phyloP scores from a whole-genome alignment of 2,329 filamentous ascomycete species.

The Paecilomyces fulvus region DNA sequence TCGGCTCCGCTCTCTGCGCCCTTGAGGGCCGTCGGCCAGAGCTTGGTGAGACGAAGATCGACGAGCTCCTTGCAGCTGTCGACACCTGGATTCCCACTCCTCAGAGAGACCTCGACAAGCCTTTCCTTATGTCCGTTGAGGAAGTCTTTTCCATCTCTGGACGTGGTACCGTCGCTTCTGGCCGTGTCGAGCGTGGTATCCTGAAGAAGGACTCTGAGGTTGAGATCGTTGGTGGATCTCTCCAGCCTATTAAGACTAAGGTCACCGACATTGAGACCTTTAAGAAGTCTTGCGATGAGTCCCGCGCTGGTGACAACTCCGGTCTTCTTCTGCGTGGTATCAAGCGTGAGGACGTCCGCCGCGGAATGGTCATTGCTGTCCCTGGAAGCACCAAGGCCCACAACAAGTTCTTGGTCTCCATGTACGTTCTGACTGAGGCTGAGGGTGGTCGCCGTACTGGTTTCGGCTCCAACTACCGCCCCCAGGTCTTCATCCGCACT shows the following conservation, averaged over 20 bases:
- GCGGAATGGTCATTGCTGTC: slow-evolving; percentile 87
- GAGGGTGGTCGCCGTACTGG: slow-evolving; percentile 96
- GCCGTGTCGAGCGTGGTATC: slow-evolving; percentile 90
- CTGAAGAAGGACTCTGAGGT: slow-evolving; percentile 93
- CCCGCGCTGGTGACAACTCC: slow-evolving; percentile 94
- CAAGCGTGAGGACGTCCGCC: slow-evolving; percentile 86
- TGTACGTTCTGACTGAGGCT: slow-evolving; percentile 96
- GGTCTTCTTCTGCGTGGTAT: slow-evolving; percentile 92
- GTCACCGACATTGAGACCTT: slow-evolving; percentile 99
- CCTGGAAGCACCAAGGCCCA: slow-evolving; percentile 80
- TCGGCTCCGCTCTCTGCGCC: slow-evolving; percentile 93
- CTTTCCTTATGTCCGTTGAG: slow-evolving; percentile 98
- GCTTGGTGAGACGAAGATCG: slow-evolving; percentile 79
- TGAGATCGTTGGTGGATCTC: slow-evolving; percentile 84
- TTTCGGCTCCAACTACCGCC: slow-evolving; percentile 93
- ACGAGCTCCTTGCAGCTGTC: slow-evolving; percentile 81
- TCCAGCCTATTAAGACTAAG: slow-evolving; percentile 87
- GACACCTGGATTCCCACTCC: slow-evolving; percentile 97
- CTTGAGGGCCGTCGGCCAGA: slow-evolving; percentile 80
- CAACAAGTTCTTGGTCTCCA: slow-evolving; percentile 85
- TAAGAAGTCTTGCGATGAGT: slow-evolving; percentile 98
- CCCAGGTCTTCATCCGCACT: slow-evolving; percentile 92
- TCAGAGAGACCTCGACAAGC: slow-evolving; percentile 88
- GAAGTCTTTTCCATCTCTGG: slow-evolving; percentile 84
- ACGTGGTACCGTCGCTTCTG: slow-evolving; percentile 92